These are phyloP conservation scores for Canna indica DNA, from an alignment of 176 grass and related monocot species.

Conservation along the genomic window DNA sequence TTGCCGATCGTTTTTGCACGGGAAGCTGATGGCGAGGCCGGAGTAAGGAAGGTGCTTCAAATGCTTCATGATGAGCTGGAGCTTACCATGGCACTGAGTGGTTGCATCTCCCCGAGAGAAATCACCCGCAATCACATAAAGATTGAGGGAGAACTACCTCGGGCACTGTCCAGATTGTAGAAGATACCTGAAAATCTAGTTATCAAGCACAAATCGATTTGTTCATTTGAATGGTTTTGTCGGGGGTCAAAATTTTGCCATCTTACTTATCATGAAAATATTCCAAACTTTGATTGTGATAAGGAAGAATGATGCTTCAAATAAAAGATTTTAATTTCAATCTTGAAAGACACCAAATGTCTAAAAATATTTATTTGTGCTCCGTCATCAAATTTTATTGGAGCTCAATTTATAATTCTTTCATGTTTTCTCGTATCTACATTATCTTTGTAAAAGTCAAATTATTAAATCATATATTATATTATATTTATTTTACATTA, in stretches of 20 bases:
- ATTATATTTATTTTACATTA: too few species aligned
- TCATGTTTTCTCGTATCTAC: too few species aligned
- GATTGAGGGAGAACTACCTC: conserved; percentile 41
- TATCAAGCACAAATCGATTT: too few species aligned
- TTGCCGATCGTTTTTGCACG: conserved; percentile 61
- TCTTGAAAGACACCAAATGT: too few species aligned
- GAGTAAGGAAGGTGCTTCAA: conserved; percentile 45
- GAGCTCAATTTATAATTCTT: too few species aligned
- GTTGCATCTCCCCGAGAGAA: conserved; percentile 58
- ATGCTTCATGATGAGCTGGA: conserved; percentile 79
- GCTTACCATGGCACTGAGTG: conserved; percentile 69
- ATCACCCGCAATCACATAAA: conserved; percentile 43
- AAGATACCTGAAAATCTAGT: background rate
- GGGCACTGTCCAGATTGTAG: conserved; percentile 29
- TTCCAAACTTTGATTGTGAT: background rate
- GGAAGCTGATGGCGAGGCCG: conserved; percentile 63
- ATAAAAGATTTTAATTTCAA: too few species aligned
- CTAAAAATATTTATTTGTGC: too few species aligned
- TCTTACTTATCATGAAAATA: background rate
- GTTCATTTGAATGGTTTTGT: background rate
- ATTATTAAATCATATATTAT: too few species aligned
- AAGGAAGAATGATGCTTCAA: background rate
- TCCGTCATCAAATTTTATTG: too few species aligned
- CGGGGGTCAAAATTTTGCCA: background rate
- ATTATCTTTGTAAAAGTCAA: too few species aligned